Conservation (phyloP, 768 basidiomycete species). For the Trametes meyenii region DNA sequence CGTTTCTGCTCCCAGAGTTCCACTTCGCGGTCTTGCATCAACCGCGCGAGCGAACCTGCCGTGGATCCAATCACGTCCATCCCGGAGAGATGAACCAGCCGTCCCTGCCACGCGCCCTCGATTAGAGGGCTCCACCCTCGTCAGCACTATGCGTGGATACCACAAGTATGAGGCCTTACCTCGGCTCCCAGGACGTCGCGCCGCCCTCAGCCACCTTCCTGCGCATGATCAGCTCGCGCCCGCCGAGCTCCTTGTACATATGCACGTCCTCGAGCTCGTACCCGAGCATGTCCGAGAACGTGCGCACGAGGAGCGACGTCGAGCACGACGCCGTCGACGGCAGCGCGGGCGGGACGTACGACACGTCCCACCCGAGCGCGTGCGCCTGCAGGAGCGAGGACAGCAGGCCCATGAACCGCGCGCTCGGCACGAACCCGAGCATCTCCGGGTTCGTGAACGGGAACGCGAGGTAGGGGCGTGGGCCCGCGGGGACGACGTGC, state of each 20-base stretch:
- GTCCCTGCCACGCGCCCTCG: constrained; percentile 60
- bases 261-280: constrained; percentile 63
- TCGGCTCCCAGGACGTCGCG: constrained; percentile 57
- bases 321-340: constrained; percentile 66
- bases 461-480: constrained; percentile 45
- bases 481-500: constrained; percentile 52
- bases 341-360: constrained; percentile 57
- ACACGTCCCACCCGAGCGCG: constrained; percentile 67
- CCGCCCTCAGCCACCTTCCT: constrained; percentile 59
- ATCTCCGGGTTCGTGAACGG: constrained; percentile 40
- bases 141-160: background rate
- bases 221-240: constrained; percentile 66
- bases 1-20: constrained; percentile 69
- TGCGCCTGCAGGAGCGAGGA: constrained; percentile 65
- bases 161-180: constrained; percentile 35
- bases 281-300: constrained; percentile 59
- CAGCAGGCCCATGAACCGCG: constrained; percentile 57
- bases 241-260: constrained; percentile 71
- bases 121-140: constrained; percentile 46
- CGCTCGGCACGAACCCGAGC: constrained; percentile 45
- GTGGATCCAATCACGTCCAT: constrained; percentile 69
- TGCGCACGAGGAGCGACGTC: constrained; percentile 55
- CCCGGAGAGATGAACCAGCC: constrained; percentile 59
- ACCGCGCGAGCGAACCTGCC: constrained; percentile 60
- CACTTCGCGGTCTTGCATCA: constrained; percentile 62